phyloP scores from a whole-genome alignment of 23 red algal genomes.

The Gracilariopsis chorda region DNA sequence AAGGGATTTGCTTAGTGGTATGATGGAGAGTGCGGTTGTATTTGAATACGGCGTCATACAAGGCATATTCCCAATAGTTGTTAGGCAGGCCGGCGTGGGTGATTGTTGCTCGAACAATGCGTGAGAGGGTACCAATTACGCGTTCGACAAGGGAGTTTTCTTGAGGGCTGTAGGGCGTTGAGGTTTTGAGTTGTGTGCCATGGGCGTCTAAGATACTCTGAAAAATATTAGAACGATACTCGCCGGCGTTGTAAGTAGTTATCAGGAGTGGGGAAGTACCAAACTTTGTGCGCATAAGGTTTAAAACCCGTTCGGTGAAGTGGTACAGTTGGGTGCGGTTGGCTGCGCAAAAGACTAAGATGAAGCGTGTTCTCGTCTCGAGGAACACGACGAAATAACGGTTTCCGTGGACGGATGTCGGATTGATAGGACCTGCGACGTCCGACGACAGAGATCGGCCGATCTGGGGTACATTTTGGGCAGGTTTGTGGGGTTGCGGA shows the following conservation, averaged over 20 bases:
- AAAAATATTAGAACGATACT: neutral
- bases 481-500: neutral
- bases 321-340: neutral
- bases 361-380: neutral
- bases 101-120: neutral
- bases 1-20: neutral
- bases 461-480: neutral
- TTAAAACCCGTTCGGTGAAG: neutral
- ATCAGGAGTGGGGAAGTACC: neutral
- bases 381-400: too few species aligned
- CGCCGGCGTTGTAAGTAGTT: neutral
- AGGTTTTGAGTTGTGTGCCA: neutral
- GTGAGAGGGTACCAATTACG: neutral
- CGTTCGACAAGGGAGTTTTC: constrained; percentile 13
- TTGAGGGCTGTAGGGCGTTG: constrained; percentile 13
- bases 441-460: neutral
- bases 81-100: neutral
- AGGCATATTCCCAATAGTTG: neutral
- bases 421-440: neutral
- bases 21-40: neutral
- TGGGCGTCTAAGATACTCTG: neutral
- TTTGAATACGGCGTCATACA: neutral
- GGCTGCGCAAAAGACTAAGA: neutral
- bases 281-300: neutral
- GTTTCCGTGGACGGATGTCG: neutral